Conservation (phyloP, 179 eudicot species). For the Spergularia azorica region DNA sequence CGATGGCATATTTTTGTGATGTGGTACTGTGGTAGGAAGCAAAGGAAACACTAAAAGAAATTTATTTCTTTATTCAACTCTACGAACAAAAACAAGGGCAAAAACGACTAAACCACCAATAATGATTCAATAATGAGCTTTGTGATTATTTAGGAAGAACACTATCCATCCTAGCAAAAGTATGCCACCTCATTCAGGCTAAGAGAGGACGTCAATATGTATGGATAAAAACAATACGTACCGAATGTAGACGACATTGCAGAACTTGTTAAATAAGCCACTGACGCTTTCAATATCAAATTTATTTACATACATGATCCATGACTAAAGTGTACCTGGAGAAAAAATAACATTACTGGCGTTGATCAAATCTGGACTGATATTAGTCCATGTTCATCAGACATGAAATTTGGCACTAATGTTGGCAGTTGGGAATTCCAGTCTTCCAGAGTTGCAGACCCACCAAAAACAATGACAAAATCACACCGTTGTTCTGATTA, state of each 20-base stretch:
- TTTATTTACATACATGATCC: too few relatives aligned
- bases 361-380: neutral
- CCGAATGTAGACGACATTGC: neutral
- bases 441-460: neutral
- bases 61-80: too few relatives aligned
- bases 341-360: neutral
- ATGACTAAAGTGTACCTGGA: neutral
- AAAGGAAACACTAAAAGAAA: too few relatives aligned
- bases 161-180: neutral
- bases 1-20: too few relatives aligned
- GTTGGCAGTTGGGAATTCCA: too few relatives aligned
- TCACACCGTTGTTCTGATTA: neutral
- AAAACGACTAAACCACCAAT: too few relatives aligned
- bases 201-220: neutral
- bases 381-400: conserved; percentile 19
- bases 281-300: neutral
- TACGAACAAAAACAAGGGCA: too few relatives aligned
- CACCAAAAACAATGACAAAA: conserved; percentile 7
- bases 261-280: neutral
- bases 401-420: neutral
- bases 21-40: too few relatives aligned
- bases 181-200: neutral
- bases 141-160: neutral
- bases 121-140: too few relatives aligned
- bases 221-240: neutral